Percentiles rank a stretch among this genome's conserved stretches.
These are phyloP conservation scores for Xerocomus minutiporus DNA, from an alignment of 1,284 basidiomycete genomes.

Conservation along the genomic window DNA sequence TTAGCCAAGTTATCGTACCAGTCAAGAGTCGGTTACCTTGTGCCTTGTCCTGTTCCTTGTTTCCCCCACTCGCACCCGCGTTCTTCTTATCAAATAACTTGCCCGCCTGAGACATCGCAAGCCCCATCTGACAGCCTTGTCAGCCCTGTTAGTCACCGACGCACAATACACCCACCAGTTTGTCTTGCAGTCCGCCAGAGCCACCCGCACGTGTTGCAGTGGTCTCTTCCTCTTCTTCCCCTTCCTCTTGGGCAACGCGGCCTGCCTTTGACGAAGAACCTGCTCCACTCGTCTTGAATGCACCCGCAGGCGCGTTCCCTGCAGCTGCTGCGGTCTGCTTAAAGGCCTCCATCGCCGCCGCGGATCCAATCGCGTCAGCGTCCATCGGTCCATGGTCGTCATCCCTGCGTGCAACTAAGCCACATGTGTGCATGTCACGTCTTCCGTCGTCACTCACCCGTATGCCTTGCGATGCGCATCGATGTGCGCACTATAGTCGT, in stretches of 20 bases:
- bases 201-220: constrained; percentile 3
- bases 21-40: constrained; percentile 20
- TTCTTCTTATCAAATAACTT: constrained; percentile 35
- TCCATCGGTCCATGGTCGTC: constrained; percentile 30
- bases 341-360: constrained; percentile 31
- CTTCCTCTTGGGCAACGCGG: neutral
- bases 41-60: constrained; percentile 21
- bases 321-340: constrained; percentile 25
- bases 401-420: constrained; percentile 8
- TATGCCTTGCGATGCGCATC: constrained; percentile 32
- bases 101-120: constrained; percentile 34
- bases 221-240: constrained; percentile 2
- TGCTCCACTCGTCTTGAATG: constrained; percentile 5
- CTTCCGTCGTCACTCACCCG: constrained; percentile 18
- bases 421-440: neutral
- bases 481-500: constrained; percentile 17
- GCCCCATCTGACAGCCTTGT: constrained; percentile 19
- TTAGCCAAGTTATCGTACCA: neutral
- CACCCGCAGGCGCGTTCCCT: constrained; percentile 19
- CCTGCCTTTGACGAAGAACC: constrained; percentile 1
- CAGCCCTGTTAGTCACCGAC: neutral
- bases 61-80: constrained; percentile 15
- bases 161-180: constrained; percentile 24
- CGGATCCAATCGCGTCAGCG: constrained; percentile 24
- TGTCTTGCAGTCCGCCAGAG: constrained; percentile 28